Evolutionary conservation across 2,329 filamentous ascomycete genomes (phyloP).

Genomic region (Tolypocladium endophyticum): DNA sequence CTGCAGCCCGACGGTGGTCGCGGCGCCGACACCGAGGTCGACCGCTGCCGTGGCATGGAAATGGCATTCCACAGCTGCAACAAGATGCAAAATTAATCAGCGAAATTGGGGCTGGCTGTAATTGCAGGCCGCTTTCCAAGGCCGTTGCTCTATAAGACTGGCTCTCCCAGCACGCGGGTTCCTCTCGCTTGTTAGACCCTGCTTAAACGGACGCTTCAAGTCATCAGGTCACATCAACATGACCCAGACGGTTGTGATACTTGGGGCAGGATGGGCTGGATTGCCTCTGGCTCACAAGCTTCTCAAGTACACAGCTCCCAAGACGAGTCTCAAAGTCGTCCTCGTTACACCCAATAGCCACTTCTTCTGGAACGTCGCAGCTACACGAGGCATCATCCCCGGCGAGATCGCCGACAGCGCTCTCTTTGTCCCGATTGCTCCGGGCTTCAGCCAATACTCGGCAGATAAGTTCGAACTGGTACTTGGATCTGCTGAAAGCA

Average conservation of each 20-base stretch:
- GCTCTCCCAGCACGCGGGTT: not conserved
- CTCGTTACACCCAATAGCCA: slow-evolving; percentile 42
- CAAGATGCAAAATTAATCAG: not conserved
- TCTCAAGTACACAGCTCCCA: slow-evolving; percentile 34
- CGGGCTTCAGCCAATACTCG: slow-evolving; percentile 35
- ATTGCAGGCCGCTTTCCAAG: not conserved
- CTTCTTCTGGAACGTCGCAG: slow-evolving; percentile 46
- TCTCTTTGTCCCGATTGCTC: slow-evolving; percentile 33
- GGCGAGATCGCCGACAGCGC: slow-evolving; percentile 34
- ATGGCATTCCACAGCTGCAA: not conserved
- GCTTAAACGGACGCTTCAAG: not conserved
- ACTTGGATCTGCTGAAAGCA: slow-evolving; percentile 30
- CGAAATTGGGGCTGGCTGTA: not conserved
- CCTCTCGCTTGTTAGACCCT: not conserved
- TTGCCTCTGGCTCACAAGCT: slow-evolving; percentile 40
- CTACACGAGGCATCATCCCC: slow-evolving; percentile 42
- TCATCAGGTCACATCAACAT: slow-evolving; percentile 16
- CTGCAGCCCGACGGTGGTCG: not conserved
- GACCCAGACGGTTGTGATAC: slow-evolving; percentile 39
- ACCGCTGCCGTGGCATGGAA: not conserved
- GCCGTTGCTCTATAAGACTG: not conserved
- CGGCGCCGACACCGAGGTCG: not conserved
- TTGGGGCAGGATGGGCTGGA: slow-evolving; percentile 41
- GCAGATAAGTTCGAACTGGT: slow-evolving; percentile 35
- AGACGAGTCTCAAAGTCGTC: slow-evolving; percentile 35